Conservation (phyloP, 163 green algal species). For the Scenedesmus sp. region DNA sequence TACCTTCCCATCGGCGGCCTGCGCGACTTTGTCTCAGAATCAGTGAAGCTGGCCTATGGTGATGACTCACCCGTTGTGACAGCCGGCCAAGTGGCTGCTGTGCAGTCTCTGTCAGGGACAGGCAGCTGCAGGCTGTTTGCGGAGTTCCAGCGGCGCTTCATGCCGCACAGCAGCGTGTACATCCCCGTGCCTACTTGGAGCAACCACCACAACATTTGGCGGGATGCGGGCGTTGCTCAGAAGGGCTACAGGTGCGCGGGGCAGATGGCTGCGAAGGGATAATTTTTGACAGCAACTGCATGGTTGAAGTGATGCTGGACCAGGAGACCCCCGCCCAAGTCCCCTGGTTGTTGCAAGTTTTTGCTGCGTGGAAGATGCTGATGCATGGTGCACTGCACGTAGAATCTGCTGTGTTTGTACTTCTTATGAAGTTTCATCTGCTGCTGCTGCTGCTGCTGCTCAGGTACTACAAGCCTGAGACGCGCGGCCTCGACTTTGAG, state of each 20-base stretch:
- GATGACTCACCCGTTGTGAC: constrained; percentile 56
- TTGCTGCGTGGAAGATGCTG: too few species aligned
- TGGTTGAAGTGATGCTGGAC: too few species aligned
- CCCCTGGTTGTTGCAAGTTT: too few species aligned
- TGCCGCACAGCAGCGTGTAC: constrained; percentile 83
- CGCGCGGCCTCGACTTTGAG: constrained; percentile 78
- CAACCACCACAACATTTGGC: constrained; percentile 85
- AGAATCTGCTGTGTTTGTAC: too few species aligned
- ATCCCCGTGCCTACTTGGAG: constrained; percentile 77
- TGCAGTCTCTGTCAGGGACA: constrained; percentile 82
- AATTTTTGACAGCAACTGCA: too few species aligned
- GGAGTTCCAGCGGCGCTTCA: constrained; percentile 70
- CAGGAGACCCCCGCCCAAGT: too few species aligned
- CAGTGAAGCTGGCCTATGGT: constrained; percentile 77
- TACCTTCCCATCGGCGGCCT: constrained; percentile 82
- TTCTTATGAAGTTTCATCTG: too few species aligned
- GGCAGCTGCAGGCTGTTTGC: constrained; percentile 61
- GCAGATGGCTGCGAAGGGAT: too few species aligned
- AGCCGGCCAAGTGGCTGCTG: constrained; percentile 64
- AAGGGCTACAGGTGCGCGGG: constrained; percentile 57
- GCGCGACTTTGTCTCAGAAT: constrained; percentile 75
- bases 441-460: constrained; percentile 29
- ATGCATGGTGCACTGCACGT: too few species aligned
- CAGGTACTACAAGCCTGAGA: constrained; percentile 82
- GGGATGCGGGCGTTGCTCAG: constrained; percentile 55